Base-by-base conservation (phyloP, 129 eudicot genomes). In the Ambrosia trifida region DNA sequence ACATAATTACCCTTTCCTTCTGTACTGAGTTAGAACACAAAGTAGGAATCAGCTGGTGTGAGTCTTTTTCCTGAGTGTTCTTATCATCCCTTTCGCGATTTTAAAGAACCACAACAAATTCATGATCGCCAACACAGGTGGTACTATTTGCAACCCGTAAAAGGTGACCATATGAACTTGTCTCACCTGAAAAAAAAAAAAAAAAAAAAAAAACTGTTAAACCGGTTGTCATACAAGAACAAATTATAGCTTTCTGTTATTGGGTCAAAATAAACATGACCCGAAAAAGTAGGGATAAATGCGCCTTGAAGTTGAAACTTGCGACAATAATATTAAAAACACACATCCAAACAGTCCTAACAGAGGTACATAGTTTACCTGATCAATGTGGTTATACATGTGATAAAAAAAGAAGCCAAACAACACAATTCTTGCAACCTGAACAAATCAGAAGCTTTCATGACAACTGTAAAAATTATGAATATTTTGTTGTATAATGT, bases 61-160 rank as follows among this genome's bases (percentile, higher is more conserved):
- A 30, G 77, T 44, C 72, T 79, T 83, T 81, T 87, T 83, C n/a
- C 72, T 66, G 67, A 94, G 83, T 5, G 96, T 89, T 72, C 85
- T 94, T 54, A 89, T 66, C 96, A 94, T 59, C 52, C 99, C 99
- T 83, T 78, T 90, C 30, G 88, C 75, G 30, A 94, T 94, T 78
- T 89, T 94, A 81, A 85, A 84, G 67, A 94, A 94, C 99, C 99
- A 94, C 38, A 85, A 78, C 57, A 84, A 18, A 65, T 94, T 94
- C 97, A 94, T 83, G 75, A 68, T 30, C 13, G 87, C 79, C 68
- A 94, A 60, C 54, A 79, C 78, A 0, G 89, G 86, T 24, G 99
- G 87, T 24, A 82, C 75, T 12, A 76, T 71, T 11, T 80, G 67
- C 87, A 87, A 32, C 73, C 88, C 83, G 84, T 80, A 89, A 70